Conservation (phyloP, 345 rosid species). For the Kernera saxatilis region DNA sequence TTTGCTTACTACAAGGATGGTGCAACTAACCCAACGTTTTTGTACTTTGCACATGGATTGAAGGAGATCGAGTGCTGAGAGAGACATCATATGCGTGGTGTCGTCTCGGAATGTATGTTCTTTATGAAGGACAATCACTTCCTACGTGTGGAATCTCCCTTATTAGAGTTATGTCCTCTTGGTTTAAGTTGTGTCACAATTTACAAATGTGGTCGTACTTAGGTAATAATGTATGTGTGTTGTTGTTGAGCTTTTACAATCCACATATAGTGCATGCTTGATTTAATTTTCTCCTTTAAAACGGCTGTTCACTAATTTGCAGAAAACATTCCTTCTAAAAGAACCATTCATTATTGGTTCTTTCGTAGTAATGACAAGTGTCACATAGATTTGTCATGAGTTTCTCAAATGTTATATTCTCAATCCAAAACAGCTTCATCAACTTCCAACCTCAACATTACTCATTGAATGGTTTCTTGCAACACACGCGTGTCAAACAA, state of each 20-base stretch:
- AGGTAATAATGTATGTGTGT: too few relatives aligned
- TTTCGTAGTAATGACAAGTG: too few relatives aligned
- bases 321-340: not conserved
- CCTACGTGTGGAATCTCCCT: not conserved
- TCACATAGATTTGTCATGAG: too few relatives aligned
- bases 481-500: conserved; percentile 42
- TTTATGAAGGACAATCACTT: not conserved
- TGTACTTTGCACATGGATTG: conserved; percentile 77
- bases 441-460: not conserved
- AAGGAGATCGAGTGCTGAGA: conserved; percentile 90
- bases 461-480: not conserved
- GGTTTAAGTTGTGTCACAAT: not conserved
- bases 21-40: conserved; percentile 86
- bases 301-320: too few relatives aligned
- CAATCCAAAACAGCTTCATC: not conserved
- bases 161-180: not conserved
- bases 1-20: conserved; percentile 98
- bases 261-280: too few relatives aligned
- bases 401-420: too few relatives aligned
- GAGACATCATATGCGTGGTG: conserved; percentile 4
- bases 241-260: too few relatives aligned
- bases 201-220: not conserved
- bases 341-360: not conserved
- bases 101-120: not conserved
- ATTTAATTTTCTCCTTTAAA: too few relatives aligned